Percentiles rank a stretch among this genome's conserved stretches.
phyloP scores from a whole-genome alignment of 164 flowering plant genomes.

The Vitis rupestris region DNA sequence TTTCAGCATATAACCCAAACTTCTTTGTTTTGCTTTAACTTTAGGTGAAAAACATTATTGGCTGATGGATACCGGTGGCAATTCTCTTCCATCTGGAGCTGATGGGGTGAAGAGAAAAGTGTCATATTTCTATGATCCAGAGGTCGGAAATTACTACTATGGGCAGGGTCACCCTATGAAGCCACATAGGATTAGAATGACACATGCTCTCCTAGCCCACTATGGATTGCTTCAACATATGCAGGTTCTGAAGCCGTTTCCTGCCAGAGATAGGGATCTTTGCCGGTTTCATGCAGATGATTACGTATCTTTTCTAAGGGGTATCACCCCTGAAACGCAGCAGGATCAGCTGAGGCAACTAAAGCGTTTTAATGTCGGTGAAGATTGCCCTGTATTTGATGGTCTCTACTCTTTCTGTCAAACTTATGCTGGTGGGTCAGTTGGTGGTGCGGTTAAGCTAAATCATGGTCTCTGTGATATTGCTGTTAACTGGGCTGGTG shows the following conservation, averaged over 20 bases:
- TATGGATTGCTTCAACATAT: constrained; percentile 43
- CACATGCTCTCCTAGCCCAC: constrained; percentile 46
- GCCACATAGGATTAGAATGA: constrained; percentile 44
- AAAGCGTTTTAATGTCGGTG: constrained; percentile 49
- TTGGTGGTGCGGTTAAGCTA: constrained; percentile 45
- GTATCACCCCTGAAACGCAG: constrained; percentile 36
- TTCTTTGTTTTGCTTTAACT: background rate
- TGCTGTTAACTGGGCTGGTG: constrained; percentile 55
- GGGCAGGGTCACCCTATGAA: constrained; percentile 59
- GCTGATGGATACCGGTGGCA: constrained; percentile 1
- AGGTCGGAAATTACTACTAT: constrained; percentile 49
- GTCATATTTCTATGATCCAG: constrained; percentile 49
- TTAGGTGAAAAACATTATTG: background rate
- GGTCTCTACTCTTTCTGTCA: constrained; percentile 50
- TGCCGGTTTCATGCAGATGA: constrained; percentile 49
- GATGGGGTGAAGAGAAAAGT: constrained; percentile 46
- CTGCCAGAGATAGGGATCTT: constrained; percentile 39
- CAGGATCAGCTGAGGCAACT: constrained; percentile 48
- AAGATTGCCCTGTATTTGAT: constrained; percentile 53
- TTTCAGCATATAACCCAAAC: no score
- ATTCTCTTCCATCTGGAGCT: constrained; percentile 39
- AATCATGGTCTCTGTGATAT: constrained; percentile 36
- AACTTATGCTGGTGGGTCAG: constrained; percentile 51
- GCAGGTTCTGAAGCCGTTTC: constrained; percentile 40
- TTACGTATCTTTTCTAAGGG: constrained; percentile 31